These are phyloP conservation scores for Cupressus sempervirens DNA, from an alignment of 75 land plant genomes.

Conservation along the genomic window DNA sequence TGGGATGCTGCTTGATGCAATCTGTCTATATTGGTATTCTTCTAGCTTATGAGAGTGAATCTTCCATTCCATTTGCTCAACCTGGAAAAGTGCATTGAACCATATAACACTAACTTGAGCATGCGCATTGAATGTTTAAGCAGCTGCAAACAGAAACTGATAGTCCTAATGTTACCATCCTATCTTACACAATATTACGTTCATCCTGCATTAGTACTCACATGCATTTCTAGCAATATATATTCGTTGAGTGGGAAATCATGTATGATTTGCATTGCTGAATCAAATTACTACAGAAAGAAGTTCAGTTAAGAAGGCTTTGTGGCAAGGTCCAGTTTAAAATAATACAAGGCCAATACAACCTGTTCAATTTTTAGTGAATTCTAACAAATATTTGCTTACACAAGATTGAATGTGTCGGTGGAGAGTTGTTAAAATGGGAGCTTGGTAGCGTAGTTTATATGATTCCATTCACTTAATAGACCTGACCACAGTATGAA, in stretches of 20 bases:
- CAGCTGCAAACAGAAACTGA: neutral
- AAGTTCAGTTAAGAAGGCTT: neutral
- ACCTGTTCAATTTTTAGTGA: neutral
- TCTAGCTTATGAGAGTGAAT: constrained; percentile 54
- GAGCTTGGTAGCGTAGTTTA: neutral
- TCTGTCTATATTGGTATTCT: constrained; percentile 67
- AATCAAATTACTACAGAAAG: neutral
- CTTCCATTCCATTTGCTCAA: constrained; percentile 34
- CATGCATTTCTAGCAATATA: neutral
- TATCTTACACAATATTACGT: neutral
- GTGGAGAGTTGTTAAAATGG: neutral
- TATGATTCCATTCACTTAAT: neutral
- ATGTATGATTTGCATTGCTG: neutral
- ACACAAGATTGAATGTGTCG: neutral
- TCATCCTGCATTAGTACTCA: neutral
- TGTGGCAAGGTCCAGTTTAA: neutral
- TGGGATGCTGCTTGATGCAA: constrained; percentile 62
- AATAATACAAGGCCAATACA: neutral
- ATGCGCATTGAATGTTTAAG: neutral
- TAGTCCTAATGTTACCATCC: neutral
- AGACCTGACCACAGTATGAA: neutral
- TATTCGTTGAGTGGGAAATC: neutral
- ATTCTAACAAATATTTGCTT: neutral
- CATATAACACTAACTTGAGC: neutral
- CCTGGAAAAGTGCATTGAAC: neutral